Evolutionary conservation across 2,329 filamentous ascomycete species (phyloP), one percentile per base, ranked within the genome.

Genomic region (Colletotrichum musae): DNA sequence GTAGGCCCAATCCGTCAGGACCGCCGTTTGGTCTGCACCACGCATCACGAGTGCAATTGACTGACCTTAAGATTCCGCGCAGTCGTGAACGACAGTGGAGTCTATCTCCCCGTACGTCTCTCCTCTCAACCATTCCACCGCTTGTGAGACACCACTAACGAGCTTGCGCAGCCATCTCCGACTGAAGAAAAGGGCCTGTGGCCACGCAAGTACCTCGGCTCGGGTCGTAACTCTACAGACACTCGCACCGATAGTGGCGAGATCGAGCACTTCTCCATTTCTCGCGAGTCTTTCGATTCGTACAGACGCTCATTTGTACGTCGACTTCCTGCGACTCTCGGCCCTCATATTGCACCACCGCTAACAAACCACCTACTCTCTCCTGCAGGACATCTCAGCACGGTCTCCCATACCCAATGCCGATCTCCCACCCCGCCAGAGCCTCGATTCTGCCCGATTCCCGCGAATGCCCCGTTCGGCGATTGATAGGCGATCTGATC

Each of bases 51-150:
- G 73, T 76, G 68, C 69, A 69, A 56, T 70, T 71, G 18, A 67
- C 73, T 78, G 69, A 80, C 54, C 67, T 73, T 53, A 66, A 66
- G 59, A 36, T 47, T 7, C 10, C 6, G 32, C 54, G 58, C 79
- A 98, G 95, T 98, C 73, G 96, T 98, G 80, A 97, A 97, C 78
- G 95, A 97, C 81, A 97, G 93, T 80, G 95, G 95, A 73, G 93
- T 97, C 71, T 98, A 97, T 83, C 89, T 98, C 74, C 95, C 95
- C 75, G 94, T 96, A 90, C 7, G 32, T 82, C 89, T 43, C 36
- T 21, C 32, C 24, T 75, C 68, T 57, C 57, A 36, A 58, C 54
- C 32, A 24, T 41, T 51, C 47, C 50, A n/a, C 39, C 43, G n/a
- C 36, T 63, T 52, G 64, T 75, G 73, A 61, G 39, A 68, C 72